A percentile compares a stretch with the other conserved stretches of the same genome.
Conservation (phyloP, 78 protist genomes). For the Monosiga brevicollis region DNA sequence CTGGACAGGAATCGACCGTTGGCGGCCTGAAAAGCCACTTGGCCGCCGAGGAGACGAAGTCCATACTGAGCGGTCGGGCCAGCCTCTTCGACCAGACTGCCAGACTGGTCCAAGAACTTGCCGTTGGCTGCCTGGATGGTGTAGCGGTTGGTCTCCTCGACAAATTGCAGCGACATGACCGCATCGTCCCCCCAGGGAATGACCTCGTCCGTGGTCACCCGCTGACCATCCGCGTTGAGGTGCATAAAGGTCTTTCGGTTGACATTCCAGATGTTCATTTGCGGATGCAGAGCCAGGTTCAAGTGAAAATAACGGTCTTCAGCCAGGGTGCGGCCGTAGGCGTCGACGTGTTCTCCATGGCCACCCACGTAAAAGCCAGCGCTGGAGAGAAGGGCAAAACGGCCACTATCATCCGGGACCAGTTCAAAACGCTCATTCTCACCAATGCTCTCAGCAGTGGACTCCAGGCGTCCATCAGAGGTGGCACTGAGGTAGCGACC, state of each 20-base stretch:
- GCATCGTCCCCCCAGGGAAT: slow-evolving; percentile 6
- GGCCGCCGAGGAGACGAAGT: not conserved
- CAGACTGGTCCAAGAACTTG: not conserved
- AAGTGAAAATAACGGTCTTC: not conserved
- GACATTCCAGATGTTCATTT: not conserved
- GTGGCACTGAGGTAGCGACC: slow-evolving; percentile 3
- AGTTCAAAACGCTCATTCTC: not conserved
- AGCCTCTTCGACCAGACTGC: not conserved
- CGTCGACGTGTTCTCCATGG: not conserved
- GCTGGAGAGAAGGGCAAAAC: not conserved
- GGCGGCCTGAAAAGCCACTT: not conserved
- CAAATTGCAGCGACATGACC: not conserved
- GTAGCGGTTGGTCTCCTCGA: not conserved
- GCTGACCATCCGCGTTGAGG: slow-evolving; percentile 1
- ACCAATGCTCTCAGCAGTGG: not conserved
- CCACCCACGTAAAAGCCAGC: slow-evolving; percentile 7
- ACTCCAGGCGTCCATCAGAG: not conserved
- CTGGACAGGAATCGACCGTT: not conserved
- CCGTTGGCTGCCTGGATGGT: not conserved
- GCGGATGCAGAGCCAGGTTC: slow-evolving; percentile 18
- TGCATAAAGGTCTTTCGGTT: slow-evolving; percentile 1
- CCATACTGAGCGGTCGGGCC: not conserved
- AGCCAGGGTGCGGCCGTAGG: not conserved
- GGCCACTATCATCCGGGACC: not conserved
- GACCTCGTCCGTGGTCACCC: not conserved